Evolutionary conservation across 768 basidiomycete species (phyloP).

Genomic region (Royoungia palumana): DNA sequence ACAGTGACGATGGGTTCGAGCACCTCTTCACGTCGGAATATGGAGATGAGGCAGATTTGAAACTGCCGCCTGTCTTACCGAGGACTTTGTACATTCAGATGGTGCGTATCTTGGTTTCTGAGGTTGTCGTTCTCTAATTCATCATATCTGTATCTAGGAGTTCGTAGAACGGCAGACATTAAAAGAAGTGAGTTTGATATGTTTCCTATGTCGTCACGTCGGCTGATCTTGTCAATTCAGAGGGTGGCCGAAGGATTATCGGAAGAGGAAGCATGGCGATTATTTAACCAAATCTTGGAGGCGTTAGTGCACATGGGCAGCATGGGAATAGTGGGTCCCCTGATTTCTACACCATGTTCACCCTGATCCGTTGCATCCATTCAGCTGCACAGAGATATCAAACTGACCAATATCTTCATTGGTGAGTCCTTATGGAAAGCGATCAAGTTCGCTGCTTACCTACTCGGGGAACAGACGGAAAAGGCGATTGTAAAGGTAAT

Average conservation of each 20-base stretch:
- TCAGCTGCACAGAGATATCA: conserved; percentile 85
- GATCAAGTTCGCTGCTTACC: neutral
- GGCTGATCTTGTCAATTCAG: conserved; percentile 30
- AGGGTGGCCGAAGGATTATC: conserved; percentile 75
- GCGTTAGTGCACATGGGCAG: conserved; percentile 88
- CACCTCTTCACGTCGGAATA: conserved; percentile 36
- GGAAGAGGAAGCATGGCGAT: conserved; percentile 84
- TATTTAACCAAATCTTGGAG: conserved; percentile 88
- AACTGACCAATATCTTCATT: conserved; percentile 91
- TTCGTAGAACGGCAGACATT: conserved; percentile 90
- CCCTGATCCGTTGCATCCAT: conserved; percentile 23
- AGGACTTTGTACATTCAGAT: conserved; percentile 92
- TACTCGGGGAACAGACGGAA: conserved; percentile 51
- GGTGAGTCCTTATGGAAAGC: conserved; percentile 44
- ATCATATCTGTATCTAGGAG: conserved; percentile 47
- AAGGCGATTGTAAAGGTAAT: conserved; percentile 77
- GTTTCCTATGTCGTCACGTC: neutral
- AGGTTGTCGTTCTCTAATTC: neutral
- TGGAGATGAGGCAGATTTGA: conserved; percentile 31
- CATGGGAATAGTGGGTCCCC: conserved; percentile 70
- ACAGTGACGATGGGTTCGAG: conserved; percentile 40
- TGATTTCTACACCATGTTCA: neutral
- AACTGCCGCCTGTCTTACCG: conserved; percentile 29
- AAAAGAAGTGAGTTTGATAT: conserved; percentile 54
- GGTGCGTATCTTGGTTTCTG: conserved; percentile 41